These are phyloP conservation scores for Gastrodia elata DNA, from an alignment of 106 monocot genomes.

Conservation along the genomic window DNA sequence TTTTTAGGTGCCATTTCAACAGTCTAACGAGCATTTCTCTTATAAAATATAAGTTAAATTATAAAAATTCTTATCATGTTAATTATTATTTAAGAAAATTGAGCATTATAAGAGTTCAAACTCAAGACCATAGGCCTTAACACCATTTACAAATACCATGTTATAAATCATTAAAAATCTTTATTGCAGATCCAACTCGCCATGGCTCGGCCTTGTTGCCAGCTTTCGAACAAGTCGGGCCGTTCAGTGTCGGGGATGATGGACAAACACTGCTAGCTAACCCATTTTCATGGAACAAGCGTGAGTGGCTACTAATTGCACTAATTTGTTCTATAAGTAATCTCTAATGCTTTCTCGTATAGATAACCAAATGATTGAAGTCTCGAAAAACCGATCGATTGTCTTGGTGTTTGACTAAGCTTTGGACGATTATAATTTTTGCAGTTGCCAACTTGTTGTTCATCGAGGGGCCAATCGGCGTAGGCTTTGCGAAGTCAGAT, in stretches of 20 bases:
- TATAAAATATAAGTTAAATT: too few relatives aligned
- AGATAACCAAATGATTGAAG: too few relatives aligned
- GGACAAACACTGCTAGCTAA: not conserved
- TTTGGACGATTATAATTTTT: too few relatives aligned
- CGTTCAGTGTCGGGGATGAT: not conserved
- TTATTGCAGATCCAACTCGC: not conserved
- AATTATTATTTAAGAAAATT: too few relatives aligned
- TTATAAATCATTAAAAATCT: not conserved
- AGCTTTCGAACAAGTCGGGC: not conserved
- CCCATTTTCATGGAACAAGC: conserved; percentile 9
- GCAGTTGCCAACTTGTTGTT: conserved; percentile 3
- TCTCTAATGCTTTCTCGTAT: not conserved
- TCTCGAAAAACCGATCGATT: too few relatives aligned
- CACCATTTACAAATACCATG: too few relatives aligned
- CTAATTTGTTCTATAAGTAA: not conserved
- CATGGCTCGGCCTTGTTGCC: not conserved
- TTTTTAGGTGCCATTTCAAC: not conserved
- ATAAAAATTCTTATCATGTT: too few relatives aligned
- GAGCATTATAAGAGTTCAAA: too few relatives aligned
- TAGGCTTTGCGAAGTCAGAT: not conserved
- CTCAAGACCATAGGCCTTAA: too few relatives aligned
- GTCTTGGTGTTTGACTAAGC: too few relatives aligned
- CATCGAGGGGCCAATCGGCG: not conserved
- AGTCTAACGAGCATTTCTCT: too few relatives aligned
- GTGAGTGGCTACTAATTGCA: not conserved